phyloP scores from a whole-genome alignment of 805 yeast species.

The Hermanozyma aechmeae region DNA sequence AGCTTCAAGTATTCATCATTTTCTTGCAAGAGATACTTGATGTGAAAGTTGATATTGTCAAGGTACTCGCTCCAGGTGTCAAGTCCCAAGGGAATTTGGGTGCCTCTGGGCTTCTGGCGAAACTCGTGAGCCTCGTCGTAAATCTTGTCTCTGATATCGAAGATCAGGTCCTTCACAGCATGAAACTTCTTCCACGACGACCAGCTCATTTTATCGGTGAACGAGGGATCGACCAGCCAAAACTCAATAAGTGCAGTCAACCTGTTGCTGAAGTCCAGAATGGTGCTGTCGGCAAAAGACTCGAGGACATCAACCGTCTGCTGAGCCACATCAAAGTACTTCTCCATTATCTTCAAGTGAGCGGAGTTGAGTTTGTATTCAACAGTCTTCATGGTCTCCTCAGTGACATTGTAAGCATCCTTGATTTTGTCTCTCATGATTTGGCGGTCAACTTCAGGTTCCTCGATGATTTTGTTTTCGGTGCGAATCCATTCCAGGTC shows the following conservation, averaged over 20 bases:
- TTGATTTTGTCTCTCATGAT: slow-evolving; percentile 26
- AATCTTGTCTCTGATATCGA: slow-evolving; percentile 46
- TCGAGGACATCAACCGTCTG: slow-evolving; percentile 57
- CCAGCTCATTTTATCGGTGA: slow-evolving; percentile 14
- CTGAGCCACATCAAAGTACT: slow-evolving; percentile 23
- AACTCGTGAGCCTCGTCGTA: slow-evolving; percentile 19
- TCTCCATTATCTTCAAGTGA: slow-evolving; percentile 17
- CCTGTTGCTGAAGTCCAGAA: slow-evolving; percentile 54
- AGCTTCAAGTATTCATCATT: slow-evolving; percentile 45
- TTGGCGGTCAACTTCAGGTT: slow-evolving; percentile 18
- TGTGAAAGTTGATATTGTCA: slow-evolving; percentile 33
- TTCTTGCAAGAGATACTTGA: slow-evolving; percentile 46
- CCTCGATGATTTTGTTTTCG: slow-evolving; percentile 6
- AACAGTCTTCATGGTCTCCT: slow-evolving; percentile 11
- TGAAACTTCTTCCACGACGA: slow-evolving; percentile 44
- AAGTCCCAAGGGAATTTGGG: slow-evolving; percentile 26
- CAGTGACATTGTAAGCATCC: slow-evolving; percentile 14
- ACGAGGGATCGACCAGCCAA: slow-evolving; percentile 11
- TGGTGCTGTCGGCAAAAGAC: slow-evolving; percentile 62
- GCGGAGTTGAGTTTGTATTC: slow-evolving; percentile 16
- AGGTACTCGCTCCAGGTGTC: slow-evolving; percentile 24
- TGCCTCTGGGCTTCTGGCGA: slow-evolving; percentile 8
- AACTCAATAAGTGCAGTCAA: slow-evolving; percentile 42
- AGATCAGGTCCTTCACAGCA: slow-evolving; percentile 43
- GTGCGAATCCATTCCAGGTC: slow-evolving; percentile 22